Evolutionary conservation across 257 asterid species (phyloP).

Genomic region (Salvia splendens): DNA sequence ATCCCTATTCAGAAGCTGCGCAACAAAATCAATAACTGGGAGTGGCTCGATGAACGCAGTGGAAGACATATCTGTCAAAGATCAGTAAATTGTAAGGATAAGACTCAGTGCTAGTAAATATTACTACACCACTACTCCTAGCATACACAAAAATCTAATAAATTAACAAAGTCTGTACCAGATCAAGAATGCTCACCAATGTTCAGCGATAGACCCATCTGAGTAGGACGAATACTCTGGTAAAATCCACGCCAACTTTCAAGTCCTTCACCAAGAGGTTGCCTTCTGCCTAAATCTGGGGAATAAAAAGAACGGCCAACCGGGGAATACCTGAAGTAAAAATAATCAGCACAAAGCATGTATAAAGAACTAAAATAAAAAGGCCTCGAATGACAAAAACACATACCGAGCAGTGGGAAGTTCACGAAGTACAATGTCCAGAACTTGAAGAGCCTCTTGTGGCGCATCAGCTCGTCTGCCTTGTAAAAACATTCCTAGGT

Average conservation of each 20-base stretch:
- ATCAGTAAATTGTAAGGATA: not conserved
- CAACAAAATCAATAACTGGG: constrained; percentile 80
- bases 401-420: constrained; percentile 71
- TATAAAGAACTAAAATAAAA: not conserved
- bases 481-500: constrained; percentile 81
- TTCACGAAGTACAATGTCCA: constrained; percentile 94
- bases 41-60: constrained; percentile 97
- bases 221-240: constrained; percentile 97
- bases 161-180: not conserved
- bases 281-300: constrained; percentile 71
- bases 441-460: constrained; percentile 90
- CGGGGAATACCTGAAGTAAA: constrained; percentile 57
- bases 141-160: not conserved
- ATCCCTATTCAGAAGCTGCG: constrained; percentile 83
- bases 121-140: not conserved
- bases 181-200: constrained; percentile 55
- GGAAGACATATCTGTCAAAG: constrained; percentile 85
- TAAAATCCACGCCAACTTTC: constrained; percentile 99
- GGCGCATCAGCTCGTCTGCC: constrained; percentile 97
- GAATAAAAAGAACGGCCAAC: constrained; percentile 90
- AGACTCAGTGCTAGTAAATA: not conserved
- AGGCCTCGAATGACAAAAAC: not conserved
- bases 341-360: not conserved
- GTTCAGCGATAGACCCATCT: constrained; percentile 91
- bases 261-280: constrained; percentile 89